Evolutionary conservation across 352 stramenopile species (phyloP).

Genomic region (Elongisporangium undulatum): DNA sequence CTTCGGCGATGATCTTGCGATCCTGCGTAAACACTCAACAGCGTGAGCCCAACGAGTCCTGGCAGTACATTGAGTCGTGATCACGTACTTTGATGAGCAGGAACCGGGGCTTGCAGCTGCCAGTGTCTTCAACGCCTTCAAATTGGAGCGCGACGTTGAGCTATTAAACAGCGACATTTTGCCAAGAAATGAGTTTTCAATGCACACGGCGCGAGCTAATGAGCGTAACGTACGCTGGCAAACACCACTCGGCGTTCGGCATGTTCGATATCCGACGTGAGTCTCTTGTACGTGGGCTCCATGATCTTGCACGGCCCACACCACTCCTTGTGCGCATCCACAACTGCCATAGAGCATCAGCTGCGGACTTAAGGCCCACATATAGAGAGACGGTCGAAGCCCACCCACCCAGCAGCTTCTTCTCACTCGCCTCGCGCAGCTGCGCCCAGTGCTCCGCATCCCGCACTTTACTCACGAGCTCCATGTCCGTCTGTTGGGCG

Average conservation of each 20-base stretch:
- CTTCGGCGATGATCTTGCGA: constrained; percentile 50
- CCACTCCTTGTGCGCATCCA: constrained; percentile 70
- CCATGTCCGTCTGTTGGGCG: constrained; percentile 15
- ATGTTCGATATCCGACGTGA: constrained; percentile 50
- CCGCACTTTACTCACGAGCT: constrained; percentile 46
- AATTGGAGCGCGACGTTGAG: constrained; percentile 42
- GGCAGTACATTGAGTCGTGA: constrained; percentile 3
- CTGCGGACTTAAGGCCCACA: neutral
- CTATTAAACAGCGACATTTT: constrained; percentile 11
- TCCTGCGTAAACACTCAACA: constrained; percentile 23
- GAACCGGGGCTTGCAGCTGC: constrained; percentile 64
- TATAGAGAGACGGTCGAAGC: neutral
- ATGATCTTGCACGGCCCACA: constrained; percentile 74
- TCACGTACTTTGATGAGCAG: constrained; percentile 45
- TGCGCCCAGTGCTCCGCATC: constrained; percentile 58
- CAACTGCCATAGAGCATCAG: constrained; percentile 23
- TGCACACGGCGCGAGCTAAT: neutral
- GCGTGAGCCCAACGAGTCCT: constrained; percentile 1
- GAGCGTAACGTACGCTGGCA: constrained; percentile 26
- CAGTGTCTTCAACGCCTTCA: constrained; percentile 48
- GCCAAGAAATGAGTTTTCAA: constrained; percentile 2
- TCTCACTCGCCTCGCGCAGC: constrained; percentile 48
- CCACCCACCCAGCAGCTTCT: constrained; percentile 54
- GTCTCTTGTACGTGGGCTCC: constrained; percentile 68
- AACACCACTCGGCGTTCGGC: constrained; percentile 51